A percentile compares a stretch with the other conserved stretches of the same genome.
Conservation (phyloP, 148 eudicot species). For the Rhododendron griersonianum region DNA sequence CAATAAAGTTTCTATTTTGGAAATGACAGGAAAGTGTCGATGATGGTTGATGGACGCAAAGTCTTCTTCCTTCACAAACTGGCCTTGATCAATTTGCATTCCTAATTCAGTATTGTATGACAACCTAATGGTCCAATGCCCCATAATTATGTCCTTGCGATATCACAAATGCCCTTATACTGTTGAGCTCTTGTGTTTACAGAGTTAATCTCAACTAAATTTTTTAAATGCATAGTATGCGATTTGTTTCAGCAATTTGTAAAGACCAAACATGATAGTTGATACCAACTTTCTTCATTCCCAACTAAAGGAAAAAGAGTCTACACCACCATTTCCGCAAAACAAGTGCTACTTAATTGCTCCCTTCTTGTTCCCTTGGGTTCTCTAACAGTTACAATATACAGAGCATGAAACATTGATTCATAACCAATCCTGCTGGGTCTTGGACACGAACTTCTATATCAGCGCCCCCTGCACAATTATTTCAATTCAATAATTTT, state of each 20-base stretch:
- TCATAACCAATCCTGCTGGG: not conserved
- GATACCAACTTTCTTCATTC: not conserved
- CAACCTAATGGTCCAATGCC: not conserved
- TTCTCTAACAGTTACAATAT: not conserved
- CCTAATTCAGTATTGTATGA: not conserved
- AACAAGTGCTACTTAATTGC: not conserved
- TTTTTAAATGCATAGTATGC: not conserved
- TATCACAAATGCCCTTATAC: not conserved
- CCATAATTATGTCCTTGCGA: not conserved
- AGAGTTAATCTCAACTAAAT: not conserved
- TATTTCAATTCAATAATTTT: not conserved
- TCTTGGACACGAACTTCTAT: not conserved
- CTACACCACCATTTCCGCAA: not conserved
- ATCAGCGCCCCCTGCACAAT: not conserved
- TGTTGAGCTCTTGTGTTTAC: not conserved
- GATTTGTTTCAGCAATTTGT: not conserved
- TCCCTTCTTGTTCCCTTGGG: not conserved
- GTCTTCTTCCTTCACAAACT: slow-evolving; percentile 4
- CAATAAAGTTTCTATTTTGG: not conserved
- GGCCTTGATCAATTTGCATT: not conserved
- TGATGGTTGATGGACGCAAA: not conserved
- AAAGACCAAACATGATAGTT: not conserved
- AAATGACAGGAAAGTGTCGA: not conserved
- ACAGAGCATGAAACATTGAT: not conserved
- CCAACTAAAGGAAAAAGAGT: not conserved